Base-by-base conservation (phyloP, 768 basidiomycete species). In the Boletus pseudopeckii region DNA sequence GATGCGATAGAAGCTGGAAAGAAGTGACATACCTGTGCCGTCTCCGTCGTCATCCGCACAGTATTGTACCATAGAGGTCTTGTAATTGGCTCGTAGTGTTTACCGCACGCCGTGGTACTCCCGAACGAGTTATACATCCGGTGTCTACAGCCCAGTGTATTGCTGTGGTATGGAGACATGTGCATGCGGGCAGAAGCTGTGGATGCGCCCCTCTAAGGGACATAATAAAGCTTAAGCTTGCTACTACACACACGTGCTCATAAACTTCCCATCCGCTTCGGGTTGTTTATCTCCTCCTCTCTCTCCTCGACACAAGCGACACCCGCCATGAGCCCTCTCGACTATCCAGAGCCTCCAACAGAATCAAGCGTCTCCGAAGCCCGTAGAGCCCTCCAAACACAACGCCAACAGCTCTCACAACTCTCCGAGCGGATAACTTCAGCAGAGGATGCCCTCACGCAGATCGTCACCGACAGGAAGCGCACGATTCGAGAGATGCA, bases 1-100 rank as follows among this genome's bases (percentile, higher is more conserved):
- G 92, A 94, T 60, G 90, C 87, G 17, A 84, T 90, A 42, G 89
- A 92, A 62, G 81, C 84, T 22, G 84, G 82, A 52, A 93, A 90
- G 79, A 91, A 91, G 74, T 90, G 67, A 60, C 60, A 59, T 53
- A 50, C 52, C 50, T 47, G 17, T 26, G 18, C 24, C n/a, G 41
- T 39, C 7, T 44, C 34, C 34, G 22, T 44, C 33, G 37, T 20
- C 38, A 7, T 47, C 20, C 20, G 36, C 33, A 34, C 33, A 10
- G 18, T 49, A 38, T 42, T 64, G 59, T 70, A 67, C 56, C 50
- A 62, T 69, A 67, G 55, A 62, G 6, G 53, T 57, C 57, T 49
- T 67, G 67, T 66, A 69, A 61, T 69, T 48, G 44, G 41, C 14
- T 40, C n/a, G 30, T 17, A 17, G 48, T 34, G 30, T 41, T 14